Conservation (phyloP, 2,329 filamentous ascomycete genomes). For the Monilinia fructigena region DNA sequence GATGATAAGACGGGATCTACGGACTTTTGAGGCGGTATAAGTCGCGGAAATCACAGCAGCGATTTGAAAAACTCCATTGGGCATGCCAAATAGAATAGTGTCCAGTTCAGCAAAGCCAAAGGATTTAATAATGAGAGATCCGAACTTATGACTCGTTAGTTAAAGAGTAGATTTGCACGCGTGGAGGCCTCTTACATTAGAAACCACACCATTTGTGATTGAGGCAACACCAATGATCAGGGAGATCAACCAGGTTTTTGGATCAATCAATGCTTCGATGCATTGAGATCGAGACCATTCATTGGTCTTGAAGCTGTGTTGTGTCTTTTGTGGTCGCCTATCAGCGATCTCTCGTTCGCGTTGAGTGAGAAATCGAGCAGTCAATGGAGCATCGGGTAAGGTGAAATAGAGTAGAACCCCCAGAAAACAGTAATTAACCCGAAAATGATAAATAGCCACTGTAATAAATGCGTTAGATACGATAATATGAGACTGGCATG, state of each 20-base stretch:
- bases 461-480: neutral
- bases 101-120: constrained; percentile 41
- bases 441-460: constrained; percentile 30
- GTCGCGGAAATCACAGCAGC: constrained; percentile 21
- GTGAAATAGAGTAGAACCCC: constrained; percentile 45
- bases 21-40: constrained; percentile 24
- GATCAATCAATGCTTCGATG: constrained; percentile 43
- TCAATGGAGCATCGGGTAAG: constrained; percentile 51
- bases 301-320: constrained; percentile 35
- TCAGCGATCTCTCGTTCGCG: constrained; percentile 19
- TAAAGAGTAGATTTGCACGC: neutral
- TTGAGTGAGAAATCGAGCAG: constrained; percentile 37
- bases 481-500: neutral
- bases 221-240: constrained; percentile 36
- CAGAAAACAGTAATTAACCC: constrained; percentile 35
- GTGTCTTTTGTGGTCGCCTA: constrained; percentile 23
- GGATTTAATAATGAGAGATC: constrained; percentile 41
- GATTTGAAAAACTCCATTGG: constrained; percentile 49
- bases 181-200: neutral
- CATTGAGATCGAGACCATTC: constrained; percentile 42
- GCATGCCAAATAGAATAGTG: constrained; percentile 54
- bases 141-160: constrained; percentile 42
- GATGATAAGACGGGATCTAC: constrained; percentile 25
- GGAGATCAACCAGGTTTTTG: constrained; percentile 37
- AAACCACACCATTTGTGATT: constrained; percentile 42